Evolutionary conservation across 495 filamentous ascomycete species (phyloP), one percentile per base, ranked within the genome.

Genomic region (Echria macrotheca): DNA sequence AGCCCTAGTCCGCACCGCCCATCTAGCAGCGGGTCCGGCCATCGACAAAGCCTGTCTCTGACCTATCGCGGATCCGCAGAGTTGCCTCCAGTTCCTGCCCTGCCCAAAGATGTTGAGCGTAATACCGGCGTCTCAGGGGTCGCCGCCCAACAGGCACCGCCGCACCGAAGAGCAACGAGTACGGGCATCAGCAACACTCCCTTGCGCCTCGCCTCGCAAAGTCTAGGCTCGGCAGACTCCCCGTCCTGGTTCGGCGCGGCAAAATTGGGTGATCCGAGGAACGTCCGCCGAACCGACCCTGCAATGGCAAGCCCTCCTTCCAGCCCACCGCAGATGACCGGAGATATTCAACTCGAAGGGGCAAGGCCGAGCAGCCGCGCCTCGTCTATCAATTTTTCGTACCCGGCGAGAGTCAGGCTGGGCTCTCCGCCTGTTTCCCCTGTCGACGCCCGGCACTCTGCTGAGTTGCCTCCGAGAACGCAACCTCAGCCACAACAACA

Each of bases 331-430:
- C 62, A 62, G 37, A 15, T 40, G 11, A 25, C 46, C 5, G 35
- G 22, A 7, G 52, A 55, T 2, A 55, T 54, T 26, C 48, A 56
- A 3, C 23, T 18, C 9, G 2, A 31, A 10, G 59, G 61, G 8
- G 49, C 21, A 3, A 68, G 81, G 47, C 73, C 85, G 9, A 72
- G 68, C 14, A 87, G 81, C 58, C 72, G 79, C 55, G 79, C 71
- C 11, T 72, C 69, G 33, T 89, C 86, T 2, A 73, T 91, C 55
- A 95, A 96, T 66, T 94, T 93, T 58, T 96, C 90, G 5, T 87
- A 89, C 31, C 89, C 89, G 3, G 82, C 55, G 2, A 39, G 65
- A 19, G 26, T 45, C 28, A 61, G 57, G 21, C 49, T 61, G 21
- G 56, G 64, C n/a, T 71, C 71, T 7, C 60, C 64, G 24, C 65